Conservation (phyloP, 352 stramenopile genomes). For the Blastocystis sp. region DNA sequence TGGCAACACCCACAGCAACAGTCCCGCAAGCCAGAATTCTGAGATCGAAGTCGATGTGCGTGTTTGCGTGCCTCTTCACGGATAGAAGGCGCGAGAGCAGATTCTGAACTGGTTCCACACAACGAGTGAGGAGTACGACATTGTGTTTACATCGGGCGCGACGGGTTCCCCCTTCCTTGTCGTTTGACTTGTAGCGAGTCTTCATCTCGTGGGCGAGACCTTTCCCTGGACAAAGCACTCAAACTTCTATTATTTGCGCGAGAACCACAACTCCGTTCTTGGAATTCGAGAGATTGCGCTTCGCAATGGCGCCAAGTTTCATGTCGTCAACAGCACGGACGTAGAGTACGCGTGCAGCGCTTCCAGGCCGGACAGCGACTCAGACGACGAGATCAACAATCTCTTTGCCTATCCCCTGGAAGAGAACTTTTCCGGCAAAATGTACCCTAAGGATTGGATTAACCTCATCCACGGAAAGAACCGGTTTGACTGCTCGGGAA, state of each 20-base stretch:
- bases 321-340: conserved; percentile 58
- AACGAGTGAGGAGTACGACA: conserved; percentile 19
- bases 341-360: conserved; percentile 23
- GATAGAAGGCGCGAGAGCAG: conserved; percentile 19
- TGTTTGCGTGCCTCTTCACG: not conserved
- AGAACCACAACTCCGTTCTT: conserved; percentile 74
- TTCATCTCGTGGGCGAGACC: conserved; percentile 65
- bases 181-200: not conserved
- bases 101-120: conserved; percentile 67
- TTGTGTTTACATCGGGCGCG: conserved; percentile 61
- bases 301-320: conserved; percentile 29
- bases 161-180: not conserved
- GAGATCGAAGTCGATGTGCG: conserved; percentile 43
- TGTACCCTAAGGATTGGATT: conserved; percentile 60
- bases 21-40: conserved; percentile 53
- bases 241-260: conserved; percentile 70
- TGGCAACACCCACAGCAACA: conserved; percentile 70
- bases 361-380: not conserved
- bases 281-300: conserved; percentile 72
- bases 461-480: conserved; percentile 50
- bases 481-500: conserved; percentile 16
- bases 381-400: conserved; percentile 39
- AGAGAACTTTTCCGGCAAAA: conserved; percentile 73
- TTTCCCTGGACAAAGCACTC: conserved; percentile 62
- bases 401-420: conserved; percentile 66